phyloP scores from a whole-genome alignment of 257 asterid species.

The Petunia secreta region DNA sequence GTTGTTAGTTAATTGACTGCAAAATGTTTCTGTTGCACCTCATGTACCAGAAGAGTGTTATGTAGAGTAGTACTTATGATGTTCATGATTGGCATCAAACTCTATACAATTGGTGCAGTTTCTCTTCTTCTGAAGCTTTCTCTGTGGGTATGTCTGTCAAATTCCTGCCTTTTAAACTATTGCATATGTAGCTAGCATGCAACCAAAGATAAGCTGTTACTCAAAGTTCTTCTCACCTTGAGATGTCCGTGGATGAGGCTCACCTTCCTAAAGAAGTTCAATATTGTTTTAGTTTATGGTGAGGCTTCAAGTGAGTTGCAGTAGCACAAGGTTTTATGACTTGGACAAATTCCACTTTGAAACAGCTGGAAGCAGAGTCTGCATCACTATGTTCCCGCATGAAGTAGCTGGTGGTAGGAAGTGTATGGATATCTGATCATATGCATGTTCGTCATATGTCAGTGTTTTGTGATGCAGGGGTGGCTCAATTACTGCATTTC shows the following conservation, averaged over 20 bases:
- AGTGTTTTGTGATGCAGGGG: neutral
- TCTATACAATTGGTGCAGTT: conserved; percentile 13
- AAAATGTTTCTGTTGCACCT: neutral
- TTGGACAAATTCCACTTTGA: neutral
- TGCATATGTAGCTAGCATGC: neutral
- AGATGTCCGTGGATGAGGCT: neutral
- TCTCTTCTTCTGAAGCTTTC: conserved; percentile 7
- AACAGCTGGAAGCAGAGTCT: conserved; percentile 6
- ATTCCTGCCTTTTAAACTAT: neutral
- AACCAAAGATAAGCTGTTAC: conserved; percentile 7
- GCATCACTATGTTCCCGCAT: conserved; percentile 8
- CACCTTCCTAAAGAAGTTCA: conserved; percentile 8
- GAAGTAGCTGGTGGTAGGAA: neutral
- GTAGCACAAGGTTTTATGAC: neutral
- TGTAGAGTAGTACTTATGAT: neutral
- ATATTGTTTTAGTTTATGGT: neutral
- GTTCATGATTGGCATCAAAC: conserved; percentile 19
- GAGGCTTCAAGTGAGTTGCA: conserved; percentile 3
- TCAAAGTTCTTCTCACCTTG: conserved; percentile 11
- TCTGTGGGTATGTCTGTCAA: neutral
- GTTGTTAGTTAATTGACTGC: neutral
- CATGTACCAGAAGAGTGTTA: conserved; percentile 2
- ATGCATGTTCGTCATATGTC: neutral
- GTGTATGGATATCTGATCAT: conserved; percentile 8
- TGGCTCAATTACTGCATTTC: conserved; percentile 4